phyloP scores from a whole-genome alignment of 2,329 filamentous ascomycete genomes.

The Fusarium vanettenii region DNA sequence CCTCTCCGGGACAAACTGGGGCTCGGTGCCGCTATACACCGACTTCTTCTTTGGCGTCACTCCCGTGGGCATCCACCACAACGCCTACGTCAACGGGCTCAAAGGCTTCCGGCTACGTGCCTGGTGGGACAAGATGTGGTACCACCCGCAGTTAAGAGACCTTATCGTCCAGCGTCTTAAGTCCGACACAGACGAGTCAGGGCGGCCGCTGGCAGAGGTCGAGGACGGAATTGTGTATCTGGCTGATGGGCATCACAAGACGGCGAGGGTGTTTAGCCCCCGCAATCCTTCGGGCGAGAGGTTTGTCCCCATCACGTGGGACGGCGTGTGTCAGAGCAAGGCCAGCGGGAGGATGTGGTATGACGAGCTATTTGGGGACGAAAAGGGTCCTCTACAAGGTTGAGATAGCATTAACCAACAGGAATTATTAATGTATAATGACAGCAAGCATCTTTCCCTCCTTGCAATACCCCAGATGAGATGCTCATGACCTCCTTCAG shows the following conservation, averaged over 20 bases:
- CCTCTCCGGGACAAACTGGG: conserved; percentile 43
- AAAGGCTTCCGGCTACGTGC: conserved; percentile 47
- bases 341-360: conserved; percentile 43
- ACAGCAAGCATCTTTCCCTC: background rate
- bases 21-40: conserved; percentile 49
- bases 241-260: conserved; percentile 21
- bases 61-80: conserved; percentile 53
- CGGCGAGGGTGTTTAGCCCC: conserved; percentile 42
- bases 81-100: conserved; percentile 49
- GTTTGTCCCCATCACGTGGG: conserved; percentile 46
- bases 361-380: conserved; percentile 49
- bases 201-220: conserved; percentile 36
- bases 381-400: conserved; percentile 44
- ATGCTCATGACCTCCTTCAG: conserved; percentile 2
- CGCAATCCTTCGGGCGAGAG: conserved; percentile 11
- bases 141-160: conserved; percentile 46
- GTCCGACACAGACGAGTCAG: background rate
- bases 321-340: conserved; percentile 49
- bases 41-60: conserved; percentile 52
- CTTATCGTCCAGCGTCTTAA: conserved; percentile 44
- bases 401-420: background rate
- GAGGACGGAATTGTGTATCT: conserved; percentile 37
- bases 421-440: background rate
- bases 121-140: conserved; percentile 54
- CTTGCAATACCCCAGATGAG: background rate